Base-by-base conservation (phyloP, 768 basidiomycete genomes). In the Neoboletus brunneissimus region DNA sequence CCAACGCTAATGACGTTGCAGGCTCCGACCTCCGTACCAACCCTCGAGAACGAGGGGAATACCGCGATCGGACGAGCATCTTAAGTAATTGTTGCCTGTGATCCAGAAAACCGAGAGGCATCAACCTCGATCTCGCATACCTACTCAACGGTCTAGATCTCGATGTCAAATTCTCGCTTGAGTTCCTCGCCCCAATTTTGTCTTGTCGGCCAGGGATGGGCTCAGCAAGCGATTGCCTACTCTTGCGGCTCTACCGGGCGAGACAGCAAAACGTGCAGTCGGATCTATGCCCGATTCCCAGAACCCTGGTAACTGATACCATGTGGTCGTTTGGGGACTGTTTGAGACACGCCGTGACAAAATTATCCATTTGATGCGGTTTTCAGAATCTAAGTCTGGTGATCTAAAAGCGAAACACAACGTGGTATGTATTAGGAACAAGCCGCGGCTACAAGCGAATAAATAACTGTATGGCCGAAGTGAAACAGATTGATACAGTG, bases 401-500 rank as follows among this genome's bases (percentile, higher is more conserved):
- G 60, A 49, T 59, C 50, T 48, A 58, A 62, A 48, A 54, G 31
- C 52, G 61, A 72, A 67, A 63, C 65, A 62, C 57, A 47, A 63
- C 44, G 46, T 56, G 51, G 57, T 64, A 61, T n/a, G 53, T 52
- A 68, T 67, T 60, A 63, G 48, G 54, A 68, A 55, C 42, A 59
- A 51, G 64, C 63, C 62, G 63, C 57, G 65, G 57, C 66, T 72
- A 72, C 67, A 70, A 44, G 52, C 48, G 46, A 65, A 65, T 67
- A 67, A 70, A 69, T 72, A 69, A 49, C 48, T 63, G 61, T 63
- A 60, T 57, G 65, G 46, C 48, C 15, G 51, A 64, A 62, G 55
- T 49, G 61, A 61, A 52, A 51, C 40, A 58, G 55, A 64, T 59
- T 60, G 64, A 67, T 73, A 73, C 72, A 72, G 58, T 70, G 69